Evolutionary conservation across 2,329 filamentous ascomycete species (phyloP), one percentile per base, ranked within the genome.

Genomic region (Trichoderma koningiopsis): DNA sequence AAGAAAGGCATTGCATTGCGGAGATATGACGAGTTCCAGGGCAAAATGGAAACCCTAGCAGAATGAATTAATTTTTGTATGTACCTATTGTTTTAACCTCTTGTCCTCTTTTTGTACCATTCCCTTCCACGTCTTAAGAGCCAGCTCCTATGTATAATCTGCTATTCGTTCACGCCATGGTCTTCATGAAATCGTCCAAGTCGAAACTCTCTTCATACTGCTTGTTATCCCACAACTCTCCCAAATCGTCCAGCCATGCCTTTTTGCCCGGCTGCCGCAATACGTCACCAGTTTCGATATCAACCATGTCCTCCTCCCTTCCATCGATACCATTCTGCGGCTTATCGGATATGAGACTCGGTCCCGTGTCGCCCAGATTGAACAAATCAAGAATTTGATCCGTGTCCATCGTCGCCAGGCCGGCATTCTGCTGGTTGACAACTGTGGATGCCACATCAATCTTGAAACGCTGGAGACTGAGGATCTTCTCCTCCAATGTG

Each of bases 171-270:
- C 76, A 86, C 70, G 93, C 92, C 93, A 99, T 97, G 74, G 89
- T 96, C 79, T 94, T 94, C 83, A 99, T 86, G 83, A 98, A 99
- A 4, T 93, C 94, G 76, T 97, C 94, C 73, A 99, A 83, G 79
- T 98, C 93, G 79, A 97, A 98, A 80, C 97, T 96, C 83, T 99
- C 96, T 81, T 97, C 94, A 80, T 99, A 99, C 83, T 97, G 94
- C 78, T 90, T 91, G 79, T 97, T 95, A 78, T 99, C 96, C 95
- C 96, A 99, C 35, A 99, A 83, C 80, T 99, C 96, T 69, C 93
- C 95, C 69, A 99, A 82, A 77, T 98, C 96, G 78, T 99, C 96
- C 71, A 98, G 82, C 88, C 95, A 97, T 7, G 94, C 86, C 85
- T 97, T 97, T 86, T 97, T 97, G 70, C 96, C 96, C 75, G 96